Evolutionary conservation across 208 protist genomes (phyloP), one percentile per base, ranked within the genome.

Genomic region (Leishmania lainsoni): DNA sequence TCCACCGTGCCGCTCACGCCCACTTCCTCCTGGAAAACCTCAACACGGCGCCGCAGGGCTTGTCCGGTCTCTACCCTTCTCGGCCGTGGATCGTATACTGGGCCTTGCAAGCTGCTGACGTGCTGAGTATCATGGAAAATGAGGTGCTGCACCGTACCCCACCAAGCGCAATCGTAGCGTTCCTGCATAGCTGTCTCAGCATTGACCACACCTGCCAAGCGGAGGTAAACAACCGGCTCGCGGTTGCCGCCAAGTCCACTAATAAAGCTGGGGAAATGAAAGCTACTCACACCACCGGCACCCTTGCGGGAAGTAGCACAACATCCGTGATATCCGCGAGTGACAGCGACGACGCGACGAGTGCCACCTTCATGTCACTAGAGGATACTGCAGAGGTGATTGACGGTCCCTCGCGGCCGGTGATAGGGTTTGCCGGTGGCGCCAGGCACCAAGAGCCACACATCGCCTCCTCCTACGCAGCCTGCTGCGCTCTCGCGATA

Each of bases 31-130:
- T 92, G 17, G 79, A 84, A 45, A 63, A 82, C 48, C 32, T 91
- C 20, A 68, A 75, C 29, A 39, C 69, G 22, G 49, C 63, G 6
- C 76, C 80, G 0, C 80, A 90, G 71, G 79, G 87, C 20, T 74
- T 93, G 42, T 51, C 76, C 14, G 48, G 48, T 32, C 76, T 79
- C 26, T 94, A 96, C 83, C 76, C 86, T 26, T 75, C 88, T 8
- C 91, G 90, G 79, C 91, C 92, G 77, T 97, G 94, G 93, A 70
- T 97, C 42, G 87, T 87, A 1, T 97, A 94, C 86, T 97, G 92
- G 93, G 75, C 86, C 10, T 78, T 96, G 76, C 92, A 97, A 68
- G 90, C 91, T 5, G 94, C 91, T 10, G 90, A 95, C 72, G 52
- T 94, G n/a, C 87, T 97, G n/a, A 91, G 84, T 52, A 75, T 89